Base-by-base conservation (phyloP, 169 alveolate species). In the Neospora caninum region DNA sequence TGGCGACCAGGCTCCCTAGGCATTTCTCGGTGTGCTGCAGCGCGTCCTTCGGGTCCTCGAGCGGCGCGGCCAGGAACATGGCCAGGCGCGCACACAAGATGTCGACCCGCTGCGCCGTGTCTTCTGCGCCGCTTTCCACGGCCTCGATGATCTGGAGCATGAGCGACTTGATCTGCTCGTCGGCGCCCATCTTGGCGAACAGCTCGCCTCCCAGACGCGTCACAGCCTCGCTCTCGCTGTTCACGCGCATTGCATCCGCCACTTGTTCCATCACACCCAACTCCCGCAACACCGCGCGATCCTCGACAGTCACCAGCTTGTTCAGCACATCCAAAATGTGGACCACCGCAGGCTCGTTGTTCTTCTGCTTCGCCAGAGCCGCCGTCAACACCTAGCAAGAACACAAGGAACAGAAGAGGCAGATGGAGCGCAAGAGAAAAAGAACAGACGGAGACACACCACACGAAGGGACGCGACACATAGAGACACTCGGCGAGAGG, bases 111-210 rank as follows among this genome's bases (percentile, higher is more conserved):
- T 97, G 97, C 27, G 97, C 97, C 94, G 97, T 97, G 80, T 97
- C 93, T 88, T 97, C 98, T 93, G 95, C 97, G 87, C 96, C 97
- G 80, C 91, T 94, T 82, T 95, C 96, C 69, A 96, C 98, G 20
- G 97, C 94, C 38, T 96, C 96, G 53, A 98, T 97, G 73, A 98
- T 98, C 70, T 95, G 93, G 38, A 96, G 96, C 99, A 98, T 98
- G 78, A 98, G 91, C 73, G 97, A 96, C 96, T 97, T 97, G 88
- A 98, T 98, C 92, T 98, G 98, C 70, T 97, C 98, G 93, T 98
- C 99, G 42, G 99, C 99, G 36, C 99, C 99, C 96, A 98, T 96
- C 92, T 96, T 96, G 27, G 98, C 97, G 87, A 97, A 96, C 82
- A 98, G 95, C 82, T 97, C 97, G n/a, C 99, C 99, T 38, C 99